A percentile compares a stretch with the other conserved stretches of the same genome.
phyloP scores from a whole-genome alignment of 257 asterid species.

The Ballota nigra region DNA sequence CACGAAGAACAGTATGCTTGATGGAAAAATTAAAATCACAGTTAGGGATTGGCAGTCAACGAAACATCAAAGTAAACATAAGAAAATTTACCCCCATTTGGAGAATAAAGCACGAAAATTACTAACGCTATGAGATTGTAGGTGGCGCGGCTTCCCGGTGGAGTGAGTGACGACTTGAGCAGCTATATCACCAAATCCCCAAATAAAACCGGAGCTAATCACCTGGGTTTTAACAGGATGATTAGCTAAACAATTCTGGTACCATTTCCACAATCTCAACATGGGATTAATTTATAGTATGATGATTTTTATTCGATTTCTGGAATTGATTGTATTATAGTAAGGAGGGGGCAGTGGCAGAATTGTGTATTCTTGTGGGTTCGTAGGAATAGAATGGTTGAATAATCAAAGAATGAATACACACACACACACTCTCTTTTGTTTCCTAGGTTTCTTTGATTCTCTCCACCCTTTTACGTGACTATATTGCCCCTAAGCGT shows the following conservation, averaged over 20 bases:
- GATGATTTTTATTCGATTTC: not conserved
- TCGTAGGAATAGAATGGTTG: not conserved
- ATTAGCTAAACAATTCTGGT: slow-evolving; percentile 62
- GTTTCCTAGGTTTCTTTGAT: not conserved
- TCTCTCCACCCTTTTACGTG: not conserved
- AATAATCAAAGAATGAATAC: no score
- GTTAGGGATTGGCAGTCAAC: slow-evolving; percentile 6
- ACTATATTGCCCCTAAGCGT: not conserved
- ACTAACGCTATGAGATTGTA: slow-evolving; percentile 37
- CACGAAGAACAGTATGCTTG: not conserved
- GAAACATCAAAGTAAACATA: slow-evolving; percentile 5
- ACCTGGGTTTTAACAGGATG: slow-evolving; percentile 88
- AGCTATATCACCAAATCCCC: slow-evolving; percentile 80
- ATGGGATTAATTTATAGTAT: slow-evolving; percentile 24
- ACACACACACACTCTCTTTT: no score
- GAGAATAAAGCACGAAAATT: not conserved
- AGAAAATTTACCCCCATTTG: not conserved
- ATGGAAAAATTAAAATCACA: not conserved
- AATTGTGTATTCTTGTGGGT: not conserved
- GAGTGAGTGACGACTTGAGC: slow-evolving; percentile 76
- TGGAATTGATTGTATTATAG: not conserved
- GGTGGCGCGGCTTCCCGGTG: slow-evolving; percentile 41
- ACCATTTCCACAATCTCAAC: slow-evolving; percentile 83
- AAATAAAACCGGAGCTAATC: slow-evolving; percentile 73
- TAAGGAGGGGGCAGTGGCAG: no score